These are phyloP conservation scores for Eutrema heterophyllum DNA, from an alignment of 345 rosid species.

Conservation along the genomic window DNA sequence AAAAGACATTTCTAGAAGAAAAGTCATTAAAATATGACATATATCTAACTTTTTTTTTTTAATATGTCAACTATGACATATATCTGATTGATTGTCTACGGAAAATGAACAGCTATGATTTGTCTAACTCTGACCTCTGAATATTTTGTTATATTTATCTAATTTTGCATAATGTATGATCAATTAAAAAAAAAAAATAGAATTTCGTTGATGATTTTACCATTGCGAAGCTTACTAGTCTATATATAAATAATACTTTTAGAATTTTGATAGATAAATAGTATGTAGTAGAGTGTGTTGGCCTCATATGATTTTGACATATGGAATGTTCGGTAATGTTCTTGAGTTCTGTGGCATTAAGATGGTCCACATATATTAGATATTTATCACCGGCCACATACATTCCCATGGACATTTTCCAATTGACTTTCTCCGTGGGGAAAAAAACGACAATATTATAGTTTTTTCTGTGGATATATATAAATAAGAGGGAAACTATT, in stretches of 20 bases:
- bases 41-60: neutral
- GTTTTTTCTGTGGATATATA: neutral
- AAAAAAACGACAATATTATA: neutral
- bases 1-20: conserved; percentile 16
- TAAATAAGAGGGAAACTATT: neutral
- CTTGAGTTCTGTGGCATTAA: neutral
- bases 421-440: neutral
- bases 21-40: conserved; percentile 10
- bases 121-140: neutral
- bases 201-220: neutral
- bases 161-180: neutral
- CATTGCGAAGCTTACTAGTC: neutral
- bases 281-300: neutral
- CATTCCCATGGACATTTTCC: neutral
- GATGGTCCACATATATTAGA: neutral
- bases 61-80: neutral
- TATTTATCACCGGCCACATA: neutral
- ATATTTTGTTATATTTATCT: neutral
- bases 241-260: neutral
- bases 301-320: neutral
- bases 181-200: no score
- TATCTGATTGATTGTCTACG: neutral
- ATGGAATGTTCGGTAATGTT: conserved; percentile 15
- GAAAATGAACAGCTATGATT: neutral
- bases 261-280: neutral